A percentile compares a stretch with the other conserved stretches of the same genome.
Conservation (phyloP, 139 green algal genomes). For the Tetradesmus lagerheimii region DNA sequence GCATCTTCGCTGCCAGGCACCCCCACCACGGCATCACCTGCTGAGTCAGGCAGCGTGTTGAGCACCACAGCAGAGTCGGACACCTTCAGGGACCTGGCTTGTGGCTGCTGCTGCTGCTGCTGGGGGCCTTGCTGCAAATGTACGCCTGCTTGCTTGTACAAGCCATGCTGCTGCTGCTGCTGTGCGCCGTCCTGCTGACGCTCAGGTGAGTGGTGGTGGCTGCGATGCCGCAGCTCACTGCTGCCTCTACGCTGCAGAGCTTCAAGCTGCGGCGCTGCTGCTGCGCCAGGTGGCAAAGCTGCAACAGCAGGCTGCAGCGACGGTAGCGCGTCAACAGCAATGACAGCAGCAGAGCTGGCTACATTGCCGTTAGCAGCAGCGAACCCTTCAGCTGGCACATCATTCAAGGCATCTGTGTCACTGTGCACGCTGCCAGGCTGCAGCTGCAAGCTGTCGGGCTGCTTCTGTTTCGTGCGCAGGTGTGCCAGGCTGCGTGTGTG, state of each 20-base stretch:
- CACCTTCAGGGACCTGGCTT: background rate
- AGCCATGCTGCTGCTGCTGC: background rate
- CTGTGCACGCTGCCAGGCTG: background rate
- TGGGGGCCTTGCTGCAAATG: background rate
- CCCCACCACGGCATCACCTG: background rate
- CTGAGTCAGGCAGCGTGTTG: slow-evolving; percentile 24
- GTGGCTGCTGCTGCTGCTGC: background rate
- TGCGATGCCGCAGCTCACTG: slow-evolving; percentile 14
- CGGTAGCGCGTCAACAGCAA: background rate
- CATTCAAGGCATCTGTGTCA: background rate
- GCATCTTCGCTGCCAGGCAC: background rate
- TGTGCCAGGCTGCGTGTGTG: slow-evolving; percentile 81
- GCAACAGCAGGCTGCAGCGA: background rate
- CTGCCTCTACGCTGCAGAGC: background rate
- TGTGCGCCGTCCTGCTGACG: background rate
- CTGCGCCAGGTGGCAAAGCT: background rate
- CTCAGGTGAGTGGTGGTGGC: background rate
- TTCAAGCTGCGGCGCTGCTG: background rate
- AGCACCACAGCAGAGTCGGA: background rate
- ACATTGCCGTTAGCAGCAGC: background rate
- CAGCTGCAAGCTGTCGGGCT: background rate
- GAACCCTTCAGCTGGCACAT: background rate
- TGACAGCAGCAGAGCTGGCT: background rate
- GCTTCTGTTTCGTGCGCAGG: slow-evolving; percentile 16
- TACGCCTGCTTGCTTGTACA: background rate